A percentile compares a stretch with the other conserved stretches of the same genome.
phyloP scores from a whole-genome alignment of 2,329 filamentous ascomycete genomes.

The Fusarium pseudograminearum region DNA sequence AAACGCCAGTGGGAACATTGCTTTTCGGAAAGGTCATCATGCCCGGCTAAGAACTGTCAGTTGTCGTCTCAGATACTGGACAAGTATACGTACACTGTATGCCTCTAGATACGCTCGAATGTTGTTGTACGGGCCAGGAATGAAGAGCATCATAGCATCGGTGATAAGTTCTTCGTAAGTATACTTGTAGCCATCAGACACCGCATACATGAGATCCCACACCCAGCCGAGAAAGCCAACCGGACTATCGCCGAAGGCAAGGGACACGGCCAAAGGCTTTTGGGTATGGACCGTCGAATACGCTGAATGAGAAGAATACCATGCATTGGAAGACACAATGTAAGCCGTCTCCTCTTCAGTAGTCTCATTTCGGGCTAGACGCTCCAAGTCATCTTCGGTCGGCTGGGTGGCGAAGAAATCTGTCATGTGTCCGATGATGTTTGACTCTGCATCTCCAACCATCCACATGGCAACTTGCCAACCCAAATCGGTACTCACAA shows the following conservation, averaged over 20 bases:
- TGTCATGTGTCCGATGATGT: slow-evolving; percentile 6
- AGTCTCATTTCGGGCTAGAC: slow-evolving; percentile 1
- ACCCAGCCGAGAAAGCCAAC: slow-evolving; percentile 21
- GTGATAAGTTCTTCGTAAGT: slow-evolving; percentile 25
- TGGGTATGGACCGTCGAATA: not conserved
- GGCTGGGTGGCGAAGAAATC: slow-evolving; percentile 1
- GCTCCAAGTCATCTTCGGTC: slow-evolving; percentile 5
- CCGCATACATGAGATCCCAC: slow-evolving; percentile 20
- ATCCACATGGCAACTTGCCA: slow-evolving; percentile 3
- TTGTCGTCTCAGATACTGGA: not conserved
- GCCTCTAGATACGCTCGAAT: slow-evolving; percentile 12
- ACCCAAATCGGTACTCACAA: slow-evolving; percentile 49
- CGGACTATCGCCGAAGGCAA: slow-evolving; percentile 21
- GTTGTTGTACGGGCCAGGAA: slow-evolving; percentile 25
- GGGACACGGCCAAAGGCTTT: slow-evolving; percentile 9
- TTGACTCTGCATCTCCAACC: not conserved
- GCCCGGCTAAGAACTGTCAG: not conserved
- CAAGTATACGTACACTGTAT: not conserved
- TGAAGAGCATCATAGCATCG: slow-evolving; percentile 24
- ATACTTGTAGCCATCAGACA: slow-evolving; percentile 21
- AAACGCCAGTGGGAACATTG: not conserved
- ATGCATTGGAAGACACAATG: not conserved
- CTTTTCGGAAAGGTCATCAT: not conserved
- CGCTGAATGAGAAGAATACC: slow-evolving; percentile 13
- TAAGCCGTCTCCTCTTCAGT: slow-evolving; percentile 10